Base-by-base conservation (phyloP, 1,139 yeast species). In the Magnusiomyces fungicola region DNA sequence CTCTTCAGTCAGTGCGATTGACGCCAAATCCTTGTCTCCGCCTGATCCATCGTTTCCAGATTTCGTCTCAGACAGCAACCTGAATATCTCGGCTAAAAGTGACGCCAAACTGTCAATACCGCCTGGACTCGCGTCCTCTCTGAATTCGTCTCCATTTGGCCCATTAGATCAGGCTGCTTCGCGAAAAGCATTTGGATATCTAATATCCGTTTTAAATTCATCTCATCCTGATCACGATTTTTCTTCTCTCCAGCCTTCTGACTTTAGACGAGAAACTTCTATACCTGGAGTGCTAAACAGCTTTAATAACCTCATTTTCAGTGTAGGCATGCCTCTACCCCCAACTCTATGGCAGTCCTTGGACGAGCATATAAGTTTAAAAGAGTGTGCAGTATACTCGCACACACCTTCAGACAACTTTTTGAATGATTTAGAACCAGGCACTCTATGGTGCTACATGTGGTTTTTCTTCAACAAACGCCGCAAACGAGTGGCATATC, bases 191-290 rank as follows among this genome's bases (percentile, higher is more conserved):
- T 92, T 92, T 72, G 94, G 97, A 0, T 87, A 90, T 64, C 71
- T 92, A 50, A 86, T 92, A 53, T 94, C 95, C 1, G 90, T 92
- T 34, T 73, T 92, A 49, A 92, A 92, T 65, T 87, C 95, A 10
- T 83, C 95, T 1, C 92, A 87, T 63, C 97, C 98, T 0, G 98
- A 92, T 64, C 96, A 92, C 62, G 98, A 92, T 63, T 92, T 90
- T 61, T 79, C 95, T 14, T 78, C 82, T 33, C 75, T 92, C 53
- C 90, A 88, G 62, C 98, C 98, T 1, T 79, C 83, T 19, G 89
- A 88, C 56, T 95, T 92, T 69, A 72, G 70, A 59, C 80, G 69
- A 69, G 80, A 77, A 41, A 61, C 70, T 6, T 69, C 74, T 34
- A 60, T 76, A 10, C 69, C 72, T 48, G 76, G 78, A 34, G 77